phyloP scores from a whole-genome alignment of 129 eudicot species.

The Escallonia herrerae region DNA sequence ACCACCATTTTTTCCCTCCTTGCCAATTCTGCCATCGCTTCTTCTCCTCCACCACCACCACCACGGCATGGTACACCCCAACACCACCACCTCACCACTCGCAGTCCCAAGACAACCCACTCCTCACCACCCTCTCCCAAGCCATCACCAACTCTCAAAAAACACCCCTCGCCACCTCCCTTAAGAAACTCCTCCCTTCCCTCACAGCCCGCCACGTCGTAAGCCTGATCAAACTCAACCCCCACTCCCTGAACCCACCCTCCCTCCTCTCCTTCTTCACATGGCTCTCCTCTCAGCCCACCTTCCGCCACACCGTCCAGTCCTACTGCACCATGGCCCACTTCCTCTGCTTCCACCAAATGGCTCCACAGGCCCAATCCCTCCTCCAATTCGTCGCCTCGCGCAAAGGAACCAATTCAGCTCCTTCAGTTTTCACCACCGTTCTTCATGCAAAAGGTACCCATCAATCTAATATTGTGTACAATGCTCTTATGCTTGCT shows the following conservation, averaged over 20 bases:
- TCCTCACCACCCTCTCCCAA: constrained; percentile 50
- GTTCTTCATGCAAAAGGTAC: constrained; percentile 29
- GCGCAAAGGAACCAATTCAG: constrained; percentile 58
- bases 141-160: constrained; percentile 35
- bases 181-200: constrained; percentile 53
- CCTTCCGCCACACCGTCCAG: constrained; percentile 60
- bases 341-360: constrained; percentile 37
- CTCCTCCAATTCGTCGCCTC: constrained; percentile 36
- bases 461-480: constrained; percentile 24
- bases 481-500: constrained; percentile 31
- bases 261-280: constrained; percentile 58
- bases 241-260: constrained; percentile 38
- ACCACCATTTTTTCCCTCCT: constrained; percentile 10
- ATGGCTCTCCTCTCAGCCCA: constrained; percentile 54
- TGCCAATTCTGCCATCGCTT: constrained; percentile 24
- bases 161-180: constrained; percentile 40
- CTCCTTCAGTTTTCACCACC: constrained; percentile 39
- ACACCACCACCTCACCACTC: constrained; percentile 22
- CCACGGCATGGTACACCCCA: constrained; percentile 36
- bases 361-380: constrained; percentile 28
- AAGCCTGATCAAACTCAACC: constrained; percentile 47
- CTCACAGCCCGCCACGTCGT: constrained; percentile 51
- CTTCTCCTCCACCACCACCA: constrained; percentile 14
- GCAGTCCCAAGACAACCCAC: constrained; percentile 27
- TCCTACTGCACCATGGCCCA: constrained; percentile 63